Evolutionary conservation across 1,284 basidiomycete genomes (phyloP), one percentile per base, ranked within the genome.

Genomic region (Boletus coffeatus): DNA sequence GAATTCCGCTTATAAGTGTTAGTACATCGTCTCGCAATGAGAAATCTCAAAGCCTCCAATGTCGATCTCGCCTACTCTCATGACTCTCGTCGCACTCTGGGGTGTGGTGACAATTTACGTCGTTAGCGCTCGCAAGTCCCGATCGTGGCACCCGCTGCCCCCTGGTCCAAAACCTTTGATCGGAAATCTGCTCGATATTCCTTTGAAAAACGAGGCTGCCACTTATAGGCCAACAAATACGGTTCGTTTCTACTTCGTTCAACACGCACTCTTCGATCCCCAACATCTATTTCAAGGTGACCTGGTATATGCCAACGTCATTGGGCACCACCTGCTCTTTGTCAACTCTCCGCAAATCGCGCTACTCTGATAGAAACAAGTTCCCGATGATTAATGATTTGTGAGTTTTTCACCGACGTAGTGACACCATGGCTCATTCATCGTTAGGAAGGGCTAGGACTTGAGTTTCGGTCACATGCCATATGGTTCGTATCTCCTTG

Each of bases 381-480:
- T n/a, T 73, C 16, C 71, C 74, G 0, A 75, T 73, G 70, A 75
- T 74, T 55, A 74, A 74, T 43, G 74, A 73, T 21, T 32, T 73
- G 74, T 74, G 58, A 57, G 69, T 65, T 43, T 37, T 50, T 62
- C 37, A 39, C 37, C 37, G 37, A 39, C 37, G 37, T 39, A 39
- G 13, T 7, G 37, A 39, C 6, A 39, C 37, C 37, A 39, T 39
- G 37, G 37, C 37, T 39, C 34, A 73, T 37, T 7, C 37, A 7
- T 56, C 34, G 3, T 32, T 59, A 83, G 81, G 41, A 80, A 81
- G 77, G 83, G 81, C 4, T 83, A 79, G 79, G 77, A 80, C 21
- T 83, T 80, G 75, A 79, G 79, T 56, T 79, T 84, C 57, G 79
- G 76, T 0, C 79, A 83, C 62, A 83, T 83, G 80, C 78, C 73